Evolutionary conservation across 1,139 yeast species (phyloP), one percentile per base, ranked within the genome.

Genomic region (Spathaspora sp.): DNA sequence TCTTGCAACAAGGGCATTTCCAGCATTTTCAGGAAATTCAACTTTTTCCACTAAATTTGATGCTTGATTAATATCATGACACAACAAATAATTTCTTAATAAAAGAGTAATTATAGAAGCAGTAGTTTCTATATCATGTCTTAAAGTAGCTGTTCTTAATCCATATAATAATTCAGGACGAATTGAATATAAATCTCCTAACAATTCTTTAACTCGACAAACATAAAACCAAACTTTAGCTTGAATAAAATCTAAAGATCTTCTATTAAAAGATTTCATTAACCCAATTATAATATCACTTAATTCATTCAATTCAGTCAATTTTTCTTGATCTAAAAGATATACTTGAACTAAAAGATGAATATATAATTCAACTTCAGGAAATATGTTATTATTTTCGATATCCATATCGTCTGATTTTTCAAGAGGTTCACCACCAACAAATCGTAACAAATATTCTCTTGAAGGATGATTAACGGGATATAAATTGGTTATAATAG

Each of bases 211-310:
- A 4, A 91, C 81, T 65, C 96, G 81, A 42, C 86, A 79, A 54
- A 89, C 80, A 69, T 89, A 93, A 64, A 91, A 95, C 98, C 99
- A 95, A 51, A 88, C 77, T 65, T 91, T 93, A 11, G 98, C 95
- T 53, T 84, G 85, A 51, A 95, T 78, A 58, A 87, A 82, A 65
- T 95, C 99, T 54, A 93, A 72, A 2, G 95, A 81, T 56, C 98
- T 81, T 54, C 89, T 81, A 65, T 90, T 90, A 68, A 84, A 86
- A 17, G 76, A 65, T 48, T 79, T 76, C 62, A 89, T 68, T 27
- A 84, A 72, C 11, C 65, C 66, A 42, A 93, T 76, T 15, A 86
- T 78, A 26, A 68, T 61, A 15, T 64, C 66, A 58, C 84, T 84
- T 60, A 86, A 81, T 7, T 59, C 56, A 49, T 79, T 76, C 52